Base-by-base conservation (phyloP, 2,329 filamentous ascomycete genomes). In the Penicillium sp. region DNA sequence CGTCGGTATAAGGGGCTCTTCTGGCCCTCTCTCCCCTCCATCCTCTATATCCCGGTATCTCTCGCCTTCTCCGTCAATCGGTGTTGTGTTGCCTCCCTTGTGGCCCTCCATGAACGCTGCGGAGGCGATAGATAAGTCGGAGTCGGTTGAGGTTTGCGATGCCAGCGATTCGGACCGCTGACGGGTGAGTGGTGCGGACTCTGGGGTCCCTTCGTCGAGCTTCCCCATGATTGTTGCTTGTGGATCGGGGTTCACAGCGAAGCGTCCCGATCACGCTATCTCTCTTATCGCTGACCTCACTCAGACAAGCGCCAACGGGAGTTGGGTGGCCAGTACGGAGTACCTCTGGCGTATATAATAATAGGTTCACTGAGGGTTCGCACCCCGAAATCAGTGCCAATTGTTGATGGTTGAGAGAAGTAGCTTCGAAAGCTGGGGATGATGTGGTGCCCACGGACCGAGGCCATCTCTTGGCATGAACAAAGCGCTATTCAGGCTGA, bases 1-100 rank as follows among this genome's bases (percentile, higher is more conserved):
- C 1, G 50, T 50, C 1, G 59, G 50, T 6, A 69, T 53, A 11
- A 72, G 60, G 8, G 67, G 65, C 44, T 70, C 63, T 21, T 67
- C 60, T 9, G 56, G 13, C 4, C 56, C 63, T 13, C 51, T 29
- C 8, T 70, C 66, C n/a, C 45, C 52, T 39, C 62, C 72, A 44
- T 70, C 69, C 55, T 75, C 73, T 7, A 69, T 54, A 53, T 75
- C 72, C 22, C 65, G 64, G 54, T 76, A 76, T 62, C 62, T 60
- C 22, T 60, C 55, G 7, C 40, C 56, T 14, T 57, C 56, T 13
- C 47, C 53, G 10, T 47, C 49, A 40, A 29, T 49, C 45, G 48
- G 40, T 45, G 55, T 29, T 38, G 54, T 43, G 42, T 59, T 53
- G 44, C 52, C 57, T 42, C 45, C 39, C 50, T 66, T 67, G 50